Base-by-base conservation (phyloP, 768 basidiomycete genomes). In the Ramaria rubella region DNA sequence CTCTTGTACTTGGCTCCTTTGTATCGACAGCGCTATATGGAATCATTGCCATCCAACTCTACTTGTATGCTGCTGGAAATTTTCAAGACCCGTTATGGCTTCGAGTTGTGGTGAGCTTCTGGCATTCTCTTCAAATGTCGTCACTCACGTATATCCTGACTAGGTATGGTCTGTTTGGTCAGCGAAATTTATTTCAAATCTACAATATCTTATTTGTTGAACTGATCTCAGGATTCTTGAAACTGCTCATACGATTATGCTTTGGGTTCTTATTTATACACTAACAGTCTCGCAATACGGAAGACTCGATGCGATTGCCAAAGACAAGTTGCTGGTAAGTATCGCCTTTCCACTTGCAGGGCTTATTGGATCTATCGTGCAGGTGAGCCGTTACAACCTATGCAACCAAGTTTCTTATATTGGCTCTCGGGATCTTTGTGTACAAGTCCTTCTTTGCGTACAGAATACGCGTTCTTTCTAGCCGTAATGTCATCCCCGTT, bases 1-100 rank as follows among this genome's bases (percentile, higher is more conserved):
- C 52, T 14, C 30, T 53, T 6, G 52, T 38, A 33, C 36, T 53
- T 24, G 52, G 52, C 38, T 23, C 23, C n/a, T 33, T 53, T 4
- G 19, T 21, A 5, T 36, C 52, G 19, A 53, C 52, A 36, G 33
- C n/a, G 21, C 40, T 53, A 6, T 53, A 53, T 53, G 52, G 52
- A 4, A 38, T 42, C n/a, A 38, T 33, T 14, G 1, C 8, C 21
- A 23, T 53, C 11, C 52, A 53, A 23, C 9, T 33, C 11, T 33
- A 30, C 23, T 17, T 53, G 23, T 53, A 53, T 23, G 9, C 23
- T 3, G 34, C 9, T n/a, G 26, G 40, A 8, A 21, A 23, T 4
- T 53, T 38, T 26, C 17, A 21, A 24, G 52, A 53, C 23, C 34
- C 52, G 15, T 21, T 42, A 23, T 53, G 52, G 52, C 40, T 53